Base-by-base conservation (phyloP, 495 filamentous ascomycete species). In the Penicillium pancosmium region DNA sequence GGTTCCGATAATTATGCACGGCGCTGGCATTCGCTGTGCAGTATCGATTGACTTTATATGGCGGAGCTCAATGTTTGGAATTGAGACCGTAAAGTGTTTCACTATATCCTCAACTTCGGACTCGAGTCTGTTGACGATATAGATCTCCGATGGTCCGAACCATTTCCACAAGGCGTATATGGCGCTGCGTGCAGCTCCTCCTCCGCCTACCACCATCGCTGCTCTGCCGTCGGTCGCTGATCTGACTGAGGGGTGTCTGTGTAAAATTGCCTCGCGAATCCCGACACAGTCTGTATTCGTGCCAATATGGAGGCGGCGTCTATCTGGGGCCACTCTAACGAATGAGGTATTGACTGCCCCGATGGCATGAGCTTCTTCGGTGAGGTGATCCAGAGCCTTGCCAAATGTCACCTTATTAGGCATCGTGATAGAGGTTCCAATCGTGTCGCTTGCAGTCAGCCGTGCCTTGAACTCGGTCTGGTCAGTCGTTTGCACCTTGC, bases 271-370 rank as follows among this genome's bases (percentile, higher is more conserved):
- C 55, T 86, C 82, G 11, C 83, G 78, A 27, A 88, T 80, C 18
- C 85, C 86, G 43, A 86, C 76, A 21, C 82, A 83, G 65, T 89
- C 86, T n/a, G 86, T 88, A 70, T 89, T 88, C 21, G 86, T 84
- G 13, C 85, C 86, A 52, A 81, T 77, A 53, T 80, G 77, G 12
- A 69, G 59, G 21, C 73, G 70, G 4, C 69, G 69, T 16, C 76
- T 75, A 15, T 61, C 57, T 5, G 64, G 53, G 13, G 68, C 68
- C 23, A 69, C 63, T 8, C 80, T 71, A 41, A 82, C 60, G 68
- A 86, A 89, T 11, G 86, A 66, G 2, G 86, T 88, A 70, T 89
- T 88, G 55, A 81, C 77, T 41, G 86, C 85, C 35, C 85, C 84
- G 18, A 89, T 83, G 25, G 76, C 78, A n/a, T 73, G 76, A 18